These are phyloP conservation scores for Apiosordaria backusii DNA, from an alignment of 495 filamentous ascomycete genomes.

Conservation along the genomic window DNA sequence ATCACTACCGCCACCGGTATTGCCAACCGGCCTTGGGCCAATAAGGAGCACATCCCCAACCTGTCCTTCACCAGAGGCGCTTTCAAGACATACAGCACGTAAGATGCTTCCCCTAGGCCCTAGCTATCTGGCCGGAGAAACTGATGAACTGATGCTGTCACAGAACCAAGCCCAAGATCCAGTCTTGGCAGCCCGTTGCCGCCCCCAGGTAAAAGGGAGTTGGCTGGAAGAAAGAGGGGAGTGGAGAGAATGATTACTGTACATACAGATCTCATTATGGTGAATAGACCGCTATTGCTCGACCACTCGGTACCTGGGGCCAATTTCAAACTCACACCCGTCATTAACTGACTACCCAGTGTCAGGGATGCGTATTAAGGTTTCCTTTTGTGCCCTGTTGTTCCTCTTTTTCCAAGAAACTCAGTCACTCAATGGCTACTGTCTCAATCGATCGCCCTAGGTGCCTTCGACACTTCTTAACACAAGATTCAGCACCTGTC, in stretches of 20 bases:
- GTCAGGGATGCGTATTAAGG: no score
- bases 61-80: slow-evolving; percentile 69
- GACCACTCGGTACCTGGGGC: not conserved
- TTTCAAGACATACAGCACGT: slow-evolving; percentile 94
- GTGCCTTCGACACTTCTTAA: no score
- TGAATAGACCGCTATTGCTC: not conserved
- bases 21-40: slow-evolving; percentile 66
- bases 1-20: slow-evolving; percentile 50
- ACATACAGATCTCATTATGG: not conserved
- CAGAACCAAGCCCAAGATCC: slow-evolving; percentile 41
- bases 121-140: not conserved
- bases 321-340: no score
- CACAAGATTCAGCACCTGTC: no score
- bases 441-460: no score
- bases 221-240: not conserved
- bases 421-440: no score
- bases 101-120: slow-evolving; percentile 26
- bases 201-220: slow-evolving; percentile 20
- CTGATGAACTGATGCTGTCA: not conserved
- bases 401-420: no score
- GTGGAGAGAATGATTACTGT: not conserved
- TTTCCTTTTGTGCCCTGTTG: no score
- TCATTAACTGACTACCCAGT: no score
- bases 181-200: slow-evolving; percentile 39
- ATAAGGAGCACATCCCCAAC: slow-evolving; percentile 65